Percentiles rank a stretch among this genome's conserved stretches.
These are phyloP conservation scores for Kodamaea sp. DNA, from an alignment of 1,139 yeast genomes.

Conservation along the genomic window DNA sequence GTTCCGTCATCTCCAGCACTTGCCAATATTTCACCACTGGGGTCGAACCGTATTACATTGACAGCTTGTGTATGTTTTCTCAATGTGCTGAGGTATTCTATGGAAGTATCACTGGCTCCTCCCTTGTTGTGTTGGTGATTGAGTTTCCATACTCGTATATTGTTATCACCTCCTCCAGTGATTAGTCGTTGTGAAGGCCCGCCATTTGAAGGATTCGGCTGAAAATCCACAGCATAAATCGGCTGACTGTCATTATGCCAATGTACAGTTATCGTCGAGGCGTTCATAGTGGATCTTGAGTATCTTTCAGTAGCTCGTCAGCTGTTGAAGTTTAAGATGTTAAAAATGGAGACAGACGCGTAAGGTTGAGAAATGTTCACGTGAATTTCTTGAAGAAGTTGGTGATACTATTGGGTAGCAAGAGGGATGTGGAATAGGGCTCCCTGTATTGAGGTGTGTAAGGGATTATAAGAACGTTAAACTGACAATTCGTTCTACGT, in stretches of 20 bases:
- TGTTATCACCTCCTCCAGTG: conserved; percentile 95
- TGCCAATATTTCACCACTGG: conserved; percentile 67
- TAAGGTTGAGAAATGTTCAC: background rate
- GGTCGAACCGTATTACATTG: conserved; percentile 81
- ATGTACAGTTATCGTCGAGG: conserved; percentile 65
- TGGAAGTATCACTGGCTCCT: conserved; percentile 19
- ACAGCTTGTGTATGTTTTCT: conserved; percentile 93
- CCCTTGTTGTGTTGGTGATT: conserved; percentile 6
- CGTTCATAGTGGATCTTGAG: conserved; percentile 55
- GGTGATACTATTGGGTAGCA: too few relatives aligned
- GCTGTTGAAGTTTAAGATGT: too few relatives aligned
- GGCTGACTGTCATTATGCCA: conserved; percentile 87
- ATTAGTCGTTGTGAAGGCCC: conserved; percentile 52
- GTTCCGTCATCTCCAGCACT: conserved; percentile 96
- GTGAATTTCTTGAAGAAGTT: background rate
- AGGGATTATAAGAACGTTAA: too few relatives aligned
- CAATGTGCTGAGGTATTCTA: conserved; percentile 74
- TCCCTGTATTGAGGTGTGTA: too few relatives aligned
- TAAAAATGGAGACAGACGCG: conserved; percentile 5
- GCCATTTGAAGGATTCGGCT: conserved; percentile 40
- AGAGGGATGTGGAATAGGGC: too few relatives aligned
- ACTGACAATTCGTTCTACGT: too few relatives aligned
- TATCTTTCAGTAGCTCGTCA: too few relatives aligned
- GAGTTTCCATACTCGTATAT: conserved; percentile 66
- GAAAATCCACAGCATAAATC: conserved; percentile 80